Evolutionary conservation across 371 early-diverging fungal genomes (phyloP).

Genomic region (Rhizopus delemar): DNA sequence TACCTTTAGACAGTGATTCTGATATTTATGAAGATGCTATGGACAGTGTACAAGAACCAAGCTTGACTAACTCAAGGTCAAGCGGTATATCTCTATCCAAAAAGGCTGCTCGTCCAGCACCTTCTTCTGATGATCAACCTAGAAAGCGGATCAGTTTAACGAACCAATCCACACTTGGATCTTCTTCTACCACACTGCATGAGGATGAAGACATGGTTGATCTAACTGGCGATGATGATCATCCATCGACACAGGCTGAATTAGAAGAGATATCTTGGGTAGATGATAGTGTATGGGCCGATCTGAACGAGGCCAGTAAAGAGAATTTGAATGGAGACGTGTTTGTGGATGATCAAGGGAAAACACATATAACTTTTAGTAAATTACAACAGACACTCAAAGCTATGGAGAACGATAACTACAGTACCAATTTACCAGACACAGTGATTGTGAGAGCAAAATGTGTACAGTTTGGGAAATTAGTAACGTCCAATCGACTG

Average conservation of each 20-base stretch:
- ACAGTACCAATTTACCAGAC: slow-evolving; percentile 11
- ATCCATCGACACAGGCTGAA: not conserved
- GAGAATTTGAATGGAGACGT: not conserved
- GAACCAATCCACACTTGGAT: not conserved
- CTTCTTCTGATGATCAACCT: not conserved
- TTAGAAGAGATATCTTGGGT: not conserved
- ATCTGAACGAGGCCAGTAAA: not conserved
- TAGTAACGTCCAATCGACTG: not conserved
- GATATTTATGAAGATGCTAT: not conserved
- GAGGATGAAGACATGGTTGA: not conserved
- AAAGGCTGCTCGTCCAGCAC: not conserved
- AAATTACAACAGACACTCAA: slow-evolving; percentile 6
- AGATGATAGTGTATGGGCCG: slow-evolving; percentile 3
- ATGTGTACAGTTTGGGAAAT: slow-evolving; percentile 6
- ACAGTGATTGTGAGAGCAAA: slow-evolving; percentile 6
- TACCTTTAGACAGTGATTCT: not conserved
- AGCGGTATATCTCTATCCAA: not conserved
- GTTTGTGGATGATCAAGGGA: slow-evolving; percentile 10
- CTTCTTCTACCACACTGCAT: not conserved
- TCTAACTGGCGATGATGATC: not conserved
- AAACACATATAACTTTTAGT: slow-evolving; percentile 14
- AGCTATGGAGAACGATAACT: slow-evolving; percentile 4
- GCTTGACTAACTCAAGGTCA: not conserved
- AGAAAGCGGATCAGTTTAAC: not conserved
- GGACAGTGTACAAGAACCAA: not conserved